phyloP scores from a whole-genome alignment of 768 basidiomycete genomes.

The Cystofilobasidium ferigula region DNA sequence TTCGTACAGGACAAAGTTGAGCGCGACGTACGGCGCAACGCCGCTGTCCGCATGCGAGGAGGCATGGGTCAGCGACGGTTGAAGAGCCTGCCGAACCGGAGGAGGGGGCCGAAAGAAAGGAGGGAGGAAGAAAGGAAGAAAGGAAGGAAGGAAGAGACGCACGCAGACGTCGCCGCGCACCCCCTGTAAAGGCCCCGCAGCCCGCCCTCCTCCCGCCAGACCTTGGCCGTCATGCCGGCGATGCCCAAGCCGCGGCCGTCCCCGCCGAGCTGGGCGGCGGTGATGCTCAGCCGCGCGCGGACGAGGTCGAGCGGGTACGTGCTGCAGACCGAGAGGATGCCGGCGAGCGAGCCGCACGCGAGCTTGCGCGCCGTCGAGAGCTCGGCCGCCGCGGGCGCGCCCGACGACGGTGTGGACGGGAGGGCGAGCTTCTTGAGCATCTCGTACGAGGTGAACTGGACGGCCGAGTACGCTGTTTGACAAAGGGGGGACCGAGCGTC shows the following conservation, averaged over 20 bases:
- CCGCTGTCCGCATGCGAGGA: not conserved
- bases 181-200: constrained; percentile 74
- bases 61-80: not conserved
- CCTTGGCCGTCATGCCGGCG: constrained; percentile 78
- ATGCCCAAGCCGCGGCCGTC: constrained; percentile 41
- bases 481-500: too few relatives aligned
- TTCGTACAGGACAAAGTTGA: constrained; percentile 25
- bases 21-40: constrained; percentile 21
- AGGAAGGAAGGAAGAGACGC: not conserved
- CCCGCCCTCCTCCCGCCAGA: constrained; percentile 86
- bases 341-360: constrained; percentile 76
- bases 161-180: constrained; percentile 52
- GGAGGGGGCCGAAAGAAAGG: not conserved
- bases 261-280: constrained; percentile 33
- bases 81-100: too few relatives aligned
- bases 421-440: constrained; percentile 56
- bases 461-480: constrained; percentile 47
- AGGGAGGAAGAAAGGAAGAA: not conserved
- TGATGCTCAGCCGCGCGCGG: constrained; percentile 81
- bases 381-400: not conserved
- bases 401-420: too few relatives aligned
- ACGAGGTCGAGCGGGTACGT: constrained; percentile 87
- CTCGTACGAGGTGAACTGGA: constrained; percentile 48
- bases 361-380: constrained; percentile 83
- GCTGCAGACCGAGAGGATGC: constrained; percentile 57